These are phyloP conservation scores for Monascus ruber DNA, from an alignment of 2,329 filamentous ascomycete genomes.

Conservation along the genomic window DNA sequence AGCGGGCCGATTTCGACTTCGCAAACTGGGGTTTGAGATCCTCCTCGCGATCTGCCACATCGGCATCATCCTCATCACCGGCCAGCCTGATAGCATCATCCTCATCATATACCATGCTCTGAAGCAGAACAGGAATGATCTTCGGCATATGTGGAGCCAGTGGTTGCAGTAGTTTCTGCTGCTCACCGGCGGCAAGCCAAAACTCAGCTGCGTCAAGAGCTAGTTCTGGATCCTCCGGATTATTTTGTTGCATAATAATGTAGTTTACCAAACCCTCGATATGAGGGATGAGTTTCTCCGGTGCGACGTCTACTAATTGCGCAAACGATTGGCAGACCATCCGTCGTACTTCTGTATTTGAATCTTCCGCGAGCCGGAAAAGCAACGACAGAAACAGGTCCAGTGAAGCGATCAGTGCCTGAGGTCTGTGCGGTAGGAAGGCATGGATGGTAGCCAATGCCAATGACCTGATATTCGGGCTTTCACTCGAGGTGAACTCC, in stretches of 20 bases:
- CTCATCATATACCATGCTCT: constrained; percentile 93
- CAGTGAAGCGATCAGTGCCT: constrained; percentile 68
- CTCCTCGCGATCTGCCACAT: constrained; percentile 77
- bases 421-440: constrained; percentile 75
- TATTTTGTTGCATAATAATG: constrained; percentile 79
- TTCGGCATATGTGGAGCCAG: constrained; percentile 68
- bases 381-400: constrained; percentile 73
- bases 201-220: constrained; percentile 94
- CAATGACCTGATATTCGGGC: constrained; percentile 65
- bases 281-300: constrained; percentile 82
- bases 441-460: constrained; percentile 81
- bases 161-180: constrained; percentile 63
- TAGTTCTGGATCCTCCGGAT: constrained; percentile 70
- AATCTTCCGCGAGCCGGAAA: constrained; percentile 68
- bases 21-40: constrained; percentile 92
- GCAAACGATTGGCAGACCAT: constrained; percentile 92
- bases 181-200: constrained; percentile 88
- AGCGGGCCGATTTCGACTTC: constrained; percentile 52
- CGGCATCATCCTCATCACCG: constrained; percentile 76
- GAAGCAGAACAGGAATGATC: constrained; percentile 80
- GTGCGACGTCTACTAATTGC: constrained; percentile 77
- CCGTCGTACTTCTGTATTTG: constrained; percentile 69
- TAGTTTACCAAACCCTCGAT: constrained; percentile 83
- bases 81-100: constrained; percentile 83
- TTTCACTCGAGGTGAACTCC: constrained; percentile 66